Conservation (phyloP, 305 asterid genomes). For the Ruellia speciosa region DNA sequence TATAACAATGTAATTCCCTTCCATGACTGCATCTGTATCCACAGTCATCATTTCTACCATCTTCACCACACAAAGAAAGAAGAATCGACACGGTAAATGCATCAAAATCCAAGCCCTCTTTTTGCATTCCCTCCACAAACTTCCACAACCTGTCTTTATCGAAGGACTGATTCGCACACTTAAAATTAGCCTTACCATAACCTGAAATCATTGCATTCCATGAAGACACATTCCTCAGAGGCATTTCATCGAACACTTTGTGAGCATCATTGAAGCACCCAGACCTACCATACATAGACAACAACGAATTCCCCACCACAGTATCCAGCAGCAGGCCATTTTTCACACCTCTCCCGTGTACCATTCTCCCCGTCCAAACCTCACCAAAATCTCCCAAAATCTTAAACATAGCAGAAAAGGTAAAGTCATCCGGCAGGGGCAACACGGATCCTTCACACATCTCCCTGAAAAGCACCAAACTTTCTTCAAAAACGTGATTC, state of each 20-base stretch:
- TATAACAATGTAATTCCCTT: conserved; percentile 52
- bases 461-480: conserved; percentile 43
- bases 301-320: conserved; percentile 55
- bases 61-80: conserved; percentile 27
- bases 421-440: conserved; percentile 49
- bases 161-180: conserved; percentile 5
- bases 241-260: conserved; percentile 65
- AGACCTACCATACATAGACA: conserved; percentile 45
- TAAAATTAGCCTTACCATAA: conserved; percentile 26
- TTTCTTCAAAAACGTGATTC: conserved; percentile 25
- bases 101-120: conserved; percentile 42
- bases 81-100: conserved; percentile 45
- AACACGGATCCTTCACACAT: conserved; percentile 28
- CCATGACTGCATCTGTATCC: conserved; percentile 25
- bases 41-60: background rate
- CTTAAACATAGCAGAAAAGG: conserved; percentile 46
- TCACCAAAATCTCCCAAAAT: conserved; percentile 36
- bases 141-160: conserved; percentile 30
- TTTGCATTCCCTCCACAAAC: conserved; percentile 42
- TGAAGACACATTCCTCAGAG: conserved; percentile 39
- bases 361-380: conserved; percentile 31
- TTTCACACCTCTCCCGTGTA: conserved; percentile 39
- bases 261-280: conserved; percentile 32
- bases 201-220: conserved; percentile 54
- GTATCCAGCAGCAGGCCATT: conserved; percentile 42